Base-by-base conservation (phyloP, 2,329 filamentous ascomycete species). In the Thermomyces lanuginosus region DNA sequence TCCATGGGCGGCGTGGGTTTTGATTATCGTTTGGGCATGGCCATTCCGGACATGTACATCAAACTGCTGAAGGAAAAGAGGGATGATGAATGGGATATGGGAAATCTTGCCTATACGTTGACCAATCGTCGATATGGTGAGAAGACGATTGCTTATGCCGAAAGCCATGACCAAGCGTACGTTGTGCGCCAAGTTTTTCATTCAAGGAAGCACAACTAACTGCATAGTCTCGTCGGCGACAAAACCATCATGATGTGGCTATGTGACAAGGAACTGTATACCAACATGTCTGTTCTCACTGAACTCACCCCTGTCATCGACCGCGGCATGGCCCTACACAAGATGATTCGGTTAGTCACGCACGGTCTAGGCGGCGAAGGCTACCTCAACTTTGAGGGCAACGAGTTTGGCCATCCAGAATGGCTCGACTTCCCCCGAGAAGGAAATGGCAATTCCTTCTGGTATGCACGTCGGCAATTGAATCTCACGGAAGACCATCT, bases 161-260 rank as follows among this genome's bases (percentile, higher is more conserved):
- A 98, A 51, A 92, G 81, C 41, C 89, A 98, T 49, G 89, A 98
- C 45, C 89, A 98, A 69, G 84, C 89, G 77, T 91, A 66, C 61
- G 80, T 67, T 22, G n/a, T 4, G 2, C 21, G 23, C 9, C 12
- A 9, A 17, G 10, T 16, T 17, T n/a, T 10, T 12, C n/a, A 14
- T 15, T 21, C 10, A 21, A 8, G 5, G 7, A 16, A 22, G 32
- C 31, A 38, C 26, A 28, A 27, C 16, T 16, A 8, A 24, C 12
- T 16, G 7, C 12, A 15, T 9, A 33, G 30, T n/a, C 12, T 98
- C 24, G 89, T 98, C 17, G 89, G 89, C 21, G 89, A 98, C 61
- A 98, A 98, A 58, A 78, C 82, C 0, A 63, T 98, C 23, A 82
- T 98, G 66, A 92, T 98, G 77, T 92, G 92, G 69, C 76, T 98